These are phyloP conservation scores for Bremia lactucae DNA, from an alignment of 352 stramenopile species.

Conservation along the genomic window DNA sequence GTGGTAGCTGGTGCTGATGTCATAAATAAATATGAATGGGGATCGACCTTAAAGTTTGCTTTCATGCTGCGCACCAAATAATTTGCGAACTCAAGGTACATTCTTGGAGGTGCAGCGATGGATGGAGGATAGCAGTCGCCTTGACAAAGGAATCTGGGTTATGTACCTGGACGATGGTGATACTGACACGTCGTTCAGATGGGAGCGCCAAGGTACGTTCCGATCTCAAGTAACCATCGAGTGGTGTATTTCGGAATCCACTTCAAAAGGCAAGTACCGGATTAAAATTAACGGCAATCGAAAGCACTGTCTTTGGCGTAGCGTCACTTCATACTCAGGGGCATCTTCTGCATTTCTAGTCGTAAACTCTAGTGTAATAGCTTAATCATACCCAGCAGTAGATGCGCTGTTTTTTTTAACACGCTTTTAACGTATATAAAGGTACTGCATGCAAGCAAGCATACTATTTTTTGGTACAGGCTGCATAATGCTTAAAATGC, in stretches of 20 bases:
- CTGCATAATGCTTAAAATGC: too few species aligned
- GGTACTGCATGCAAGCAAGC: too few species aligned
- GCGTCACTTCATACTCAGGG: conserved; percentile 40
- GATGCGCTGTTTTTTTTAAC: too few species aligned
- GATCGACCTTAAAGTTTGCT: conserved; percentile 48
- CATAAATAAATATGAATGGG: conserved; percentile 29
- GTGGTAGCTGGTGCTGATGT: conserved; percentile 37
- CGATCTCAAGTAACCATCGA: conserved; percentile 58
- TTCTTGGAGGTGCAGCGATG: conserved; percentile 74
- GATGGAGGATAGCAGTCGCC: conserved; percentile 27
- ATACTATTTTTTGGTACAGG: too few species aligned
- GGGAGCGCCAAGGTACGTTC: conserved; percentile 58
- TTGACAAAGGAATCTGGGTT: conserved; percentile 46
- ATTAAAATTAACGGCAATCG: conserved; percentile 74
- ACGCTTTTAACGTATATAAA: background rate
- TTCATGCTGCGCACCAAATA: conserved; percentile 75
- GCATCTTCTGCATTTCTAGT: conserved; percentile 52
- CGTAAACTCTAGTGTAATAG: conserved; percentile 5
- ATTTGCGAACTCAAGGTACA: conserved; percentile 58
- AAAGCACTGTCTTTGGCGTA: conserved; percentile 52
- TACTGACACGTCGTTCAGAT: conserved; percentile 64
- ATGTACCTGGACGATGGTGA: conserved; percentile 66
- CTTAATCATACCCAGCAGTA: too few species aligned
- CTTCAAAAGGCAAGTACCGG: conserved; percentile 43
- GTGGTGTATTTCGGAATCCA: conserved; percentile 46